A percentile compares a stretch with the other conserved stretches of the same genome.
Evolutionary conservation across 1,284 basidiomycete genomes (phyloP).

Genomic region (Ustilago lituana): DNA sequence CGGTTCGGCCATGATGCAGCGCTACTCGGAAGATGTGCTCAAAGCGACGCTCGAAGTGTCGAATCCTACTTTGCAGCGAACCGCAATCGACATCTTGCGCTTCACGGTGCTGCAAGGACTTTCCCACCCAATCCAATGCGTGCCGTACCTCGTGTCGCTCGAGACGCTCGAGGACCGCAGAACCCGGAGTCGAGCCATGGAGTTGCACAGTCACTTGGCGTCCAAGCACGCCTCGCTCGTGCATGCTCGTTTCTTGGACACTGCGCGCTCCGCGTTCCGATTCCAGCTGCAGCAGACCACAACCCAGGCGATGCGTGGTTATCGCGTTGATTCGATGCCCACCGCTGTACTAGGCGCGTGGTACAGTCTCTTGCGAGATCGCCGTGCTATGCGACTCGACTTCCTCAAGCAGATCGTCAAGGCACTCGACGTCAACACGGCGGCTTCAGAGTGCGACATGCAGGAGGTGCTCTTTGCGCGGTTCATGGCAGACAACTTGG

Average conservation of each 20-base stretch:
- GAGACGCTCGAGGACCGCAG: slow-evolving; percentile 79
- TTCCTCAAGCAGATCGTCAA: slow-evolving; percentile 85
- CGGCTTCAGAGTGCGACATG: slow-evolving; percentile 35
- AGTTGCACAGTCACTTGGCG: slow-evolving; percentile 83
- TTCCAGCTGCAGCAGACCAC: slow-evolving; percentile 73
- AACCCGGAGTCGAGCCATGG: slow-evolving; percentile 79
- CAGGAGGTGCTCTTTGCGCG: slow-evolving; percentile 75
- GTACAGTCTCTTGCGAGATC: slow-evolving; percentile 90
- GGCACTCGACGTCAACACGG: slow-evolving; percentile 78
- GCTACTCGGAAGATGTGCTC: slow-evolving; percentile 84
- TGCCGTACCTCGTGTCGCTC: slow-evolving; percentile 90
- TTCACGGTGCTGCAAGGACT: slow-evolving; percentile 94
- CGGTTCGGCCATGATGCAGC: slow-evolving; percentile 90
- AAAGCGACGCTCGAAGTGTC: slow-evolving; percentile 74
- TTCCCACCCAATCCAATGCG: slow-evolving; percentile 90
- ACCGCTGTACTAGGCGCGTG: slow-evolving; percentile 76
- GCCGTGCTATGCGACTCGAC: slow-evolving; percentile 82
- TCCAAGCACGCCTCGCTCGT: slow-evolving; percentile 88
- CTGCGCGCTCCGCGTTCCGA: slow-evolving; percentile 80
- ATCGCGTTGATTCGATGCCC: slow-evolving; percentile 21
- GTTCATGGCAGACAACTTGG: slow-evolving; percentile 93
- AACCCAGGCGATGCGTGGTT: slow-evolving; percentile 24
- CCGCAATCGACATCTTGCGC: slow-evolving; percentile 88
- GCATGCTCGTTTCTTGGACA: slow-evolving; percentile 82
- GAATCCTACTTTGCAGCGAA: slow-evolving; percentile 74